Evolutionary conservation across 2,329 filamentous ascomycete genomes (phyloP), one percentile per base, ranked within the genome.

Genomic region (Sporothrix inflata): DNA sequence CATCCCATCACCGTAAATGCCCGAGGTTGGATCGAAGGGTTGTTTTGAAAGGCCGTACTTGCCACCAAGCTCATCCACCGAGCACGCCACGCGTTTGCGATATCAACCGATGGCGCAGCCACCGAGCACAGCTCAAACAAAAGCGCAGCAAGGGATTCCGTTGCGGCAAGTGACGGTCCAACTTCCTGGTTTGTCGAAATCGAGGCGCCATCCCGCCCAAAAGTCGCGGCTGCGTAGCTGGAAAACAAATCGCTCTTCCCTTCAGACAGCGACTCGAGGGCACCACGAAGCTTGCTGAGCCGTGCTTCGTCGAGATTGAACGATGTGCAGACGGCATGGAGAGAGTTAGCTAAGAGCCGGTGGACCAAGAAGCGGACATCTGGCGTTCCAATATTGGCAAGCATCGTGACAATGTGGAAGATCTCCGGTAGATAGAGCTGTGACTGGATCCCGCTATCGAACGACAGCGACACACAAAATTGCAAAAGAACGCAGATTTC

Each of bases 51-150:
- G 0, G 90, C 90, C 11, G 90, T 92, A 77, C 90, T 92, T 19
- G 90, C 89, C 51, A 92, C 89, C 27, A 92, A 82, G 76, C 89
- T 91, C 90, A 92, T 92, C 90, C 90, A 92, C 24, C 90, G 86
- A 24, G 90, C 90, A 34, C 90, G 86, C 90, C 90, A 92, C 19
- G 88, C 86, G 76, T 92, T 92, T 27, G 89, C 87, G 76, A 90
- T 83, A 75, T 92, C 89, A 9, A 88, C 81, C 0, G 89, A 89
- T 12, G 89, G 88, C 14, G 90, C 90, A 3, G 90, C 89, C 19
- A 90, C 82, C 1, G 85, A 83, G 74, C 88, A 91, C 16, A 90
- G 84, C 73, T 92, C 90, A 68, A 90, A 89, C 21, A 92, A 80
- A 1, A 91, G 79, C 27, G 84, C 84, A 0, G 89, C 89, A 7